Percentiles rank a stretch among this genome's conserved stretches.
These are phyloP conservation scores for Schizonepeta tenuifolia DNA, from an alignment of 257 asterid species.

Conservation along the genomic window DNA sequence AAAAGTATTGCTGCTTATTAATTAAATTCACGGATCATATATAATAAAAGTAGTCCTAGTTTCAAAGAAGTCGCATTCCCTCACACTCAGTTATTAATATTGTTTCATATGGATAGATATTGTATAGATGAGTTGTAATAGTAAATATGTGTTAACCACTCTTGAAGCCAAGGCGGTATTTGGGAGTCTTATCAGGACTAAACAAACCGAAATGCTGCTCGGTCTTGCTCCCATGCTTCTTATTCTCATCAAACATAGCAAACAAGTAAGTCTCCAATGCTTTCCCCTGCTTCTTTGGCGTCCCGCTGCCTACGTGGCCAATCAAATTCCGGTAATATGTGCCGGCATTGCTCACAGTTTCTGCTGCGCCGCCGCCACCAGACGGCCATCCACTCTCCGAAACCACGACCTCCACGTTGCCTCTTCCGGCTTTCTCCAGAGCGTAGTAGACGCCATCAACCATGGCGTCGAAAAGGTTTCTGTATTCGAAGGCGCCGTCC, in stretches of 20 bases:
- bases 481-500: slow-evolving; percentile 18
- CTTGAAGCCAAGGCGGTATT: slow-evolving; percentile 32
- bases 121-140: too few species aligned
- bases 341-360: slow-evolving; percentile 41
- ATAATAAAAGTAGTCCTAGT: too few species aligned
- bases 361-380: slow-evolving; percentile 42
- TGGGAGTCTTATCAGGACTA: slow-evolving; percentile 32
- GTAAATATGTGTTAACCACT: too few species aligned
- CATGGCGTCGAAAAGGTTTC: slow-evolving; percentile 54
- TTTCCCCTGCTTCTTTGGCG: slow-evolving; percentile 45
- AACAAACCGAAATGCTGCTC: slow-evolving; percentile 61
- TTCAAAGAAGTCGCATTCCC: too few species aligned
- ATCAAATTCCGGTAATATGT: slow-evolving; percentile 48
- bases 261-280: slow-evolving; percentile 54
- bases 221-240: slow-evolving; percentile 28
- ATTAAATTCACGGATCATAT: too few species aligned
- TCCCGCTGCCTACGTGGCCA: slow-evolving; percentile 37
- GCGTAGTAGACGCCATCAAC: slow-evolving; percentile 51
- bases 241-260: slow-evolving; percentile 63
- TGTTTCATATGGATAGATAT: too few species aligned
- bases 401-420: slow-evolving; percentile 35
- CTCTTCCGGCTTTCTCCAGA: slow-evolving; percentile 45
- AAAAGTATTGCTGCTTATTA: too few species aligned
- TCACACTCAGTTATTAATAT: too few species aligned
- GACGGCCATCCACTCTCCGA: slow-evolving; percentile 77